Evolutionary conservation across 2,329 filamentous ascomycete genomes (phyloP), one percentile per base, ranked within the genome.

Genomic region (Nothophaeocryptopus gaeumannii): DNA sequence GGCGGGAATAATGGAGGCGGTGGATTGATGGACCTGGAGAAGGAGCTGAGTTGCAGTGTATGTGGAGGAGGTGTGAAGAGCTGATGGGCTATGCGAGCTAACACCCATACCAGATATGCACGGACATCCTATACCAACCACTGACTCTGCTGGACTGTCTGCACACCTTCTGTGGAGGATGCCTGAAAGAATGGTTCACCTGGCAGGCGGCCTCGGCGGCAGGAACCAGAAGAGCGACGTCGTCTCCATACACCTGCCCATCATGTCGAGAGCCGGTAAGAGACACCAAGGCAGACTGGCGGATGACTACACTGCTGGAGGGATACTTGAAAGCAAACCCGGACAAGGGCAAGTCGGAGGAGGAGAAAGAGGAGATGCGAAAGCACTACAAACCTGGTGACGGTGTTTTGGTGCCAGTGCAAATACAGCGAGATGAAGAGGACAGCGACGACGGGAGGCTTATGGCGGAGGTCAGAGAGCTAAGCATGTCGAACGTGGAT

Each of bases 31-130:
- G 89, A 95, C 70, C 78, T 96, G 62, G 93, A 96, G 74, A 92
- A 86, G 71, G 93, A 99, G 80, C 77, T 97, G 73, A 91, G 86
- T 46, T 97, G 92, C 76, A 95, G 92, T 68, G 91, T 96, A 80
- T 74, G 87, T 82, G n/a, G 31, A 13, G 32, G 4, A 15, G 37
- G 30, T 11, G 15, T 12, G 36, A 31, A 5, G 20, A 11, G 41
- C 30, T 33, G 26, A 15, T 36, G 33, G n/a, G 12, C 40, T 35
- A 50, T 44, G 13, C 38, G 20, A 47, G 29, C 54, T 51, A 38
- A 58, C 47, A 43, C 42, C 50, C 45, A 60, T 34, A 48, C 96
- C 51, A 96, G 91, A 99, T 99, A 65, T 99, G 93, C 77, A 95
- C 92, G 62, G 93, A 97, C 70, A 81, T 71, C 50, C 63, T 70